phyloP scores from a whole-genome alignment of 257 asterid genomes.

The Paraleonurus japonicus region DNA sequence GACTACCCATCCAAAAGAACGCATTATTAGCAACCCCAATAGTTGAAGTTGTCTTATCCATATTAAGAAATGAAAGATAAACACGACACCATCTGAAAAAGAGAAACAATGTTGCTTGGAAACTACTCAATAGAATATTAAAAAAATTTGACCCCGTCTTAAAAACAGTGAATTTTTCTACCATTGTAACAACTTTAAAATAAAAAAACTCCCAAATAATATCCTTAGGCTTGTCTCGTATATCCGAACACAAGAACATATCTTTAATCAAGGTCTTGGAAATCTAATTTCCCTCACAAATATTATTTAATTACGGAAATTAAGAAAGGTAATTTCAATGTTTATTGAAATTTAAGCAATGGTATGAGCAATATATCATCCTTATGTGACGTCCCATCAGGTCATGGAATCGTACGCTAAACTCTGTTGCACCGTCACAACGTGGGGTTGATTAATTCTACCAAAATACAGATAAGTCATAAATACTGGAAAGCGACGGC shows the following conservation, averaged over 20 bases:
- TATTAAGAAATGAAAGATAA: not conserved
- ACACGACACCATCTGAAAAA: not conserved
- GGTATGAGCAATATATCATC: not conserved
- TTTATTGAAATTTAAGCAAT: not conserved
- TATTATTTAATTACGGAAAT: too few relatives aligned
- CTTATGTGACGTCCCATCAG: too few relatives aligned
- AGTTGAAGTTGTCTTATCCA: not conserved
- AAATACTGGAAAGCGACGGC: not conserved
- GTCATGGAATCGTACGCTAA: not conserved
- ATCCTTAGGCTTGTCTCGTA: not conserved
- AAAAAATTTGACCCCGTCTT: not conserved
- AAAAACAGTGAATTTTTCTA: not conserved
- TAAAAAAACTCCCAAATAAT: too few relatives aligned
- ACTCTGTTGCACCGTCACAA: not conserved
- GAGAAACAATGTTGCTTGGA: not conserved
- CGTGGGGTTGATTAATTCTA: not conserved
- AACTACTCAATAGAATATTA: not conserved
- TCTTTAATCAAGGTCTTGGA: not conserved
- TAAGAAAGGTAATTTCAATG: not conserved
- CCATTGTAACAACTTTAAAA: not conserved
- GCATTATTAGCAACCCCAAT: not conserved
- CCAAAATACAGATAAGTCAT: not conserved
- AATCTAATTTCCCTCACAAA: not conserved
- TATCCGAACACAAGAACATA: not conserved
- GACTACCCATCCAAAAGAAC: not conserved